Base-by-base conservation (phyloP, 2,329 filamentous ascomycete genomes). In the Arthroderma sp. region DNA sequence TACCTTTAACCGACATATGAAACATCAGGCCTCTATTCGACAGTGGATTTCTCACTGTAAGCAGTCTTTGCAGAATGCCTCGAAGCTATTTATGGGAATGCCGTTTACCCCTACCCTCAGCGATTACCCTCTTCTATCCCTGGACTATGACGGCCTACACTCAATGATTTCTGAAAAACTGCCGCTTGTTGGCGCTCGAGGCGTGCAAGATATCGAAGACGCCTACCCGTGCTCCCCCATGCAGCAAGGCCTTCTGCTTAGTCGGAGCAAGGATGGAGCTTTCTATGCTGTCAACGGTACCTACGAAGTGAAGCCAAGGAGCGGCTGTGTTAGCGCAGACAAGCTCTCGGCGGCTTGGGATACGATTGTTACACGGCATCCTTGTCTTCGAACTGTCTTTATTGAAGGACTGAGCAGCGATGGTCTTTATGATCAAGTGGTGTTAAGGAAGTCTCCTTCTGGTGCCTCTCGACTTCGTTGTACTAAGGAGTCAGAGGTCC, bases 1-100 rank as follows among this genome's bases (percentile, higher is more conserved):
- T 61, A 75, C 74, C 0, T 78, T 75, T 66, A 79, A 79, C 60
- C 65, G 69, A 6, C 63, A 73, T 35, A 78, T 78, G 74, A 66
- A 66, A 11, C 74, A 76, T 58, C 71, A 76, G 57, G 60, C 65
- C 0, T 65, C 67, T 1, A 74, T 79, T 37, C 64, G 66, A 9
- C 58, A 68, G 19, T 79, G 76, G 77, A 68, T 77, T 2, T 61
- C 67, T 1, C 64, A 68, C 43, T 78, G 71, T 60, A 67, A 69
- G 54, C 61, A 66, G 1, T 68, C 67, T 0, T 62, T 77, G 9
- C 60, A 58, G 0, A 54, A 61, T 5, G 66, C 72, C 8, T 66
- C 68, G 0, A 61, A 66, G 31, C 58, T 63, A 41, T 60, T 73
- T 2, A 63, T 59, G 1, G 57, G 62, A 2, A 59, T 69, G 47